Conservation (phyloP, 2,329 filamentous ascomycete species). For the Fusarium sp. region DNA sequence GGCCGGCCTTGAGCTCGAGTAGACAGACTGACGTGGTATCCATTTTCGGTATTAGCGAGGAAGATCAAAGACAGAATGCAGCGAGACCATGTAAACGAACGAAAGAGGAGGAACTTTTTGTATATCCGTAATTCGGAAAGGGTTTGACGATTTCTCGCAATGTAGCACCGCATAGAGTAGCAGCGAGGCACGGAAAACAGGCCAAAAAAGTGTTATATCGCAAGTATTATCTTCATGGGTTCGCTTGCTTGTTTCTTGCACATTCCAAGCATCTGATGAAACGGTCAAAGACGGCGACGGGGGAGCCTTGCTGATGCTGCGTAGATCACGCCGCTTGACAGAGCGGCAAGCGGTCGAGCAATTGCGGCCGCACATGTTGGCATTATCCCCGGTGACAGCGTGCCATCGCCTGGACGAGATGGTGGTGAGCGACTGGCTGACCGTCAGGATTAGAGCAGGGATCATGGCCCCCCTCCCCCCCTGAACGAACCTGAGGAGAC, state of each 20-base stretch:
- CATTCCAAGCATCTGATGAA: constrained; percentile 2
- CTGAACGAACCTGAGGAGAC: constrained; percentile 30
- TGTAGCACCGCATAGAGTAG: constrained; percentile 10
- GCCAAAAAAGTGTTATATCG: not conserved
- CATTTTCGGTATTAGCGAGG: not conserved
- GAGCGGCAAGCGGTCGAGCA: constrained; percentile 5
- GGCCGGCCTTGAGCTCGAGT: constrained; percentile 72
- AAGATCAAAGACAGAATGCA: not conserved
- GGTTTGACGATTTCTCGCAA: not conserved
- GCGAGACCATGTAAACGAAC: not conserved
- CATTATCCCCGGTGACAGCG: constrained; percentile 34
- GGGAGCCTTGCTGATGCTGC: constrained; percentile 16
- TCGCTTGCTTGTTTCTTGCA: not conserved
- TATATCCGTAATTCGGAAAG: constrained; percentile 1
- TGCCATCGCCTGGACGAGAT: constrained; percentile 9
- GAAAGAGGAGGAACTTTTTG: constrained; percentile 20
- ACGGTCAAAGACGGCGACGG: constrained; percentile 9
- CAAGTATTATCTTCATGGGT: not conserved
- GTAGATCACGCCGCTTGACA: constrained; percentile 6
- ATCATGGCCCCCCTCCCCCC: constrained; percentile 3
- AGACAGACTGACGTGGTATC: not conserved
- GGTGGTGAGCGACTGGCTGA: constrained; percentile 25
- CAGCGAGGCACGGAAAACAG: constrained; percentile 7
- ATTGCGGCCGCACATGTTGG: constrained; percentile 17
- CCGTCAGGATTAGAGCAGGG: constrained; percentile 15